Evolutionary conservation across 2,329 filamentous ascomycete species (phyloP), one percentile per base, ranked within the genome.

Genomic region (Aaosphaeria arxii): DNA sequence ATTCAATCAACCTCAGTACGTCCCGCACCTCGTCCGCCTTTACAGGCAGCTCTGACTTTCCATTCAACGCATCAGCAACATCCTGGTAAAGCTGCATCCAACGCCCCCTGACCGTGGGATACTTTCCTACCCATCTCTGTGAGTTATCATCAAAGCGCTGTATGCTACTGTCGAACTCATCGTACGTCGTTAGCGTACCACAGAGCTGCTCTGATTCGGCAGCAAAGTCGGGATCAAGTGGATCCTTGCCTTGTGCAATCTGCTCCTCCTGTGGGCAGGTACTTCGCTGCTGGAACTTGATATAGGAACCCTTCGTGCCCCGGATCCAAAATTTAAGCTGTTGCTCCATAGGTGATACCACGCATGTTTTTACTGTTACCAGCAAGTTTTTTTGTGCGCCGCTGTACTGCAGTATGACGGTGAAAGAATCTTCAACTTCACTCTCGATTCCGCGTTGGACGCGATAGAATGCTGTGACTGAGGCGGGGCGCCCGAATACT

Each of bases 341-440:
- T 13, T 36, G 9, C 9, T 36, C 33, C 33, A 36, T 36, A 11
- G 33, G 33, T 13, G 33, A 11, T 17, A 28, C 24, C 9, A 24
- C 17, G 11, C 11, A 41, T 11, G 39, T 41, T 28, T 41, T 41
- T 9, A 41, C 17, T 9, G 39, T 41, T 11, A 41, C 39, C 11
- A 41, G 39, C 28, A 43, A 11, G 24, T 41, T 28, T 4, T 41
- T 41, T 17, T 41, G 39, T n/a, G 9, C 11, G 9, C 39, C 39
- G 9, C 24, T 40, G 44, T 41, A 43, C 44, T 32, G 48, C 33
- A 52, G 39, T 30, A 51, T 46, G 28, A 42, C 24, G 29, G 44
- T 35, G 28, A 47, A 49, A 46, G 48, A 38, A 43, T 47, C 46
- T 42, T 49, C 44, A 35, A 36, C 32, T 13, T 43, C 47, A 43